These are phyloP conservation scores for Colletotrichum zoysiae DNA, from an alignment of 2,329 filamentous ascomycete species.

Conservation along the genomic window DNA sequence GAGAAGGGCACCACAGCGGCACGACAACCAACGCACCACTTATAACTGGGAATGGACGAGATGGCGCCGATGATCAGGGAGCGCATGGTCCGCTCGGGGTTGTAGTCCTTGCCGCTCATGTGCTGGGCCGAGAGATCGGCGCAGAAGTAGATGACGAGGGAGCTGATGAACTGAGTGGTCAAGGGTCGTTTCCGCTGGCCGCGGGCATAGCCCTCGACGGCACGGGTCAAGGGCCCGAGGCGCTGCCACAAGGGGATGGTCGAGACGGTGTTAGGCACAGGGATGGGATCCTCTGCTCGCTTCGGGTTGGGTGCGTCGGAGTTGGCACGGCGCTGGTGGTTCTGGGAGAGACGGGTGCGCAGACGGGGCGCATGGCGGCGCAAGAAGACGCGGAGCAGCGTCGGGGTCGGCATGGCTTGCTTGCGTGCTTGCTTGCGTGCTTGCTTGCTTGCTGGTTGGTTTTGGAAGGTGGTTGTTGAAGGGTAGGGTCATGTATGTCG, in stretches of 20 bases:
- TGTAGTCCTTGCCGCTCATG: conserved; percentile 73
- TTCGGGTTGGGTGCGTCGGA: conserved; percentile 43
- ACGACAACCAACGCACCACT: conserved; percentile 71
- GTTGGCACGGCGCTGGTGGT: conserved; percentile 47
- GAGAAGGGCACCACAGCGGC: too few relatives aligned
- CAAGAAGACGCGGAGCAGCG: conserved; percentile 45
- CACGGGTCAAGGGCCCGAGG: conserved; percentile 67
- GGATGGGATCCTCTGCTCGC: conserved; percentile 53
- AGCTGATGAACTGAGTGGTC: conserved; percentile 81
- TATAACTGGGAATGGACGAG: conserved; percentile 82
- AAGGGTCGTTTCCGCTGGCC: conserved; percentile 80
- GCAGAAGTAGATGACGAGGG: conserved; percentile 81
- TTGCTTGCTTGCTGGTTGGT: neutral
- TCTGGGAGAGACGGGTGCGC: conserved; percentile 37
- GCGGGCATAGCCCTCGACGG: conserved; percentile 72
- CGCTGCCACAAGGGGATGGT: conserved; percentile 66
- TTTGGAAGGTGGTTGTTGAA: neutral
- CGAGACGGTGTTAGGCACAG: conserved; percentile 57
- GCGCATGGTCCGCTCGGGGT: conserved; percentile 75
- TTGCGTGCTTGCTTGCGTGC: neutral
- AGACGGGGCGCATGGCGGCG: conserved; percentile 47
- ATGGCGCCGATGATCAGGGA: conserved; percentile 81
- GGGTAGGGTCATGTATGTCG: conserved; percentile 9
- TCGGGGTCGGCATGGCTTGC: conserved; percentile 44
- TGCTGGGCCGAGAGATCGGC: conserved; percentile 84